Evolutionary conservation across 192 early-diverging fungal genomes (phyloP).

Genomic region (Coemansia sp.): DNA sequence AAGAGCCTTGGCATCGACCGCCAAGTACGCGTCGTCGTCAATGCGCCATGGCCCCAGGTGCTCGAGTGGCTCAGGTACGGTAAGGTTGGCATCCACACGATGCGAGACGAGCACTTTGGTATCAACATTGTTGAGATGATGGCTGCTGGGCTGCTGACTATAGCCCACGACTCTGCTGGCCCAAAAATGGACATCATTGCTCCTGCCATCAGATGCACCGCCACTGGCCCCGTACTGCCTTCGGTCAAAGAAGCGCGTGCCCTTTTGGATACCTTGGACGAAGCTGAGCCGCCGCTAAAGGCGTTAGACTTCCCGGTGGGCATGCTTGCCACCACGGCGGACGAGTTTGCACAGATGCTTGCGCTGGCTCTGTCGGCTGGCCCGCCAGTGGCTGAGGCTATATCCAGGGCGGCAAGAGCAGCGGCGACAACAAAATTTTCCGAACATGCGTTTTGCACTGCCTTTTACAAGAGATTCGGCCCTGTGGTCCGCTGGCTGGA

Average conservation of each 20-base stretch:
- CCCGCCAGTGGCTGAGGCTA: constrained; percentile 49
- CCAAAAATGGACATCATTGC: constrained; percentile 49
- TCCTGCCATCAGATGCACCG: constrained; percentile 31
- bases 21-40: constrained; percentile 77
- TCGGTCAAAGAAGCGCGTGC: constrained; percentile 7
- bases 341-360: constrained; percentile 67
- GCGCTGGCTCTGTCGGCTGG: constrained; percentile 49
- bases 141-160: constrained; percentile 59
- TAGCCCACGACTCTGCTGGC: constrained; percentile 54
- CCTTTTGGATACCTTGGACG: constrained; percentile 21
- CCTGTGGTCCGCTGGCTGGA: constrained; percentile 54
- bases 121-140: constrained; percentile 98
- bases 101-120: constrained; percentile 99
- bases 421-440: constrained; percentile 73
- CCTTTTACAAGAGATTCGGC: constrained; percentile 31
- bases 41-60: constrained; percentile 77
- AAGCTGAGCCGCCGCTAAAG: constrained; percentile 21
- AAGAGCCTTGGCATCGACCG: constrained; percentile 62
- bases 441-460: constrained; percentile 60
- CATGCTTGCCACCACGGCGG: constrained; percentile 62
- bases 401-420: constrained; percentile 65
- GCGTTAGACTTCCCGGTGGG: constrained; percentile 50
- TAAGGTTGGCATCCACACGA: constrained; percentile 90
- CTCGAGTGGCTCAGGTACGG: constrained; percentile 62
- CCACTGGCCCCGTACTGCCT: neutral